Conservation (phyloP, 1,284 basidiomycete genomes). For the Ustilago lituana region DNA sequence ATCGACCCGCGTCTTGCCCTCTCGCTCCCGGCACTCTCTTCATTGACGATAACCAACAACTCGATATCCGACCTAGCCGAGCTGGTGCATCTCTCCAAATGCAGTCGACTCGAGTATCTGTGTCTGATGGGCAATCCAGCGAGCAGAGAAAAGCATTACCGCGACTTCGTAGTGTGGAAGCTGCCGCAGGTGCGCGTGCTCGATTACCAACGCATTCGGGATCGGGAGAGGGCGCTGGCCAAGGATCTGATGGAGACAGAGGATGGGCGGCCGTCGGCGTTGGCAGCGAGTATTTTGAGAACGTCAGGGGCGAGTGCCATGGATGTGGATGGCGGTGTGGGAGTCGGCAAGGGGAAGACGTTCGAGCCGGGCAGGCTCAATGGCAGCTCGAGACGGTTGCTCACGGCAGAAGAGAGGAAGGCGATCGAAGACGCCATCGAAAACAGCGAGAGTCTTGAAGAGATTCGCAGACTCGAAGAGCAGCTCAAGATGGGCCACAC, state of each 20-base stretch:
- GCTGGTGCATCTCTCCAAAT: conserved; percentile 82
- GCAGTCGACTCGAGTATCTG: conserved; percentile 82
- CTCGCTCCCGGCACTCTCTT: conserved; percentile 83
- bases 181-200: conserved; percentile 80
- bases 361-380: conserved; percentile 65
- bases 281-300: conserved; percentile 71
- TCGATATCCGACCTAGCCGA: conserved; percentile 78
- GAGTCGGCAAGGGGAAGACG: conserved; percentile 71
- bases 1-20: conserved; percentile 83
- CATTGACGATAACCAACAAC: conserved; percentile 71
- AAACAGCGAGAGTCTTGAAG: conserved; percentile 84
- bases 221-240: conserved; percentile 71
- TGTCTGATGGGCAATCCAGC: conserved; percentile 90
- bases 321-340: conserved; percentile 66
- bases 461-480: conserved; percentile 62
- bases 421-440: conserved; percentile 89
- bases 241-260: conserved; percentile 54
- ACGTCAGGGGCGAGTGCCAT: conserved; percentile 76
- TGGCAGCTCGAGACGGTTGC: conserved; percentile 74
- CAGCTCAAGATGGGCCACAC: conserved; percentile 59
- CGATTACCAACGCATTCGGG: conserved; percentile 95
- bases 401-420: conserved; percentile 91
- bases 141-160: conserved; percentile 91
- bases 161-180: conserved; percentile 79
- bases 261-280: conserved; percentile 51